Evolutionary conservation across 2,329 filamentous ascomycete genomes (phyloP).

Genomic region (Colletotrichum salicis): DNA sequence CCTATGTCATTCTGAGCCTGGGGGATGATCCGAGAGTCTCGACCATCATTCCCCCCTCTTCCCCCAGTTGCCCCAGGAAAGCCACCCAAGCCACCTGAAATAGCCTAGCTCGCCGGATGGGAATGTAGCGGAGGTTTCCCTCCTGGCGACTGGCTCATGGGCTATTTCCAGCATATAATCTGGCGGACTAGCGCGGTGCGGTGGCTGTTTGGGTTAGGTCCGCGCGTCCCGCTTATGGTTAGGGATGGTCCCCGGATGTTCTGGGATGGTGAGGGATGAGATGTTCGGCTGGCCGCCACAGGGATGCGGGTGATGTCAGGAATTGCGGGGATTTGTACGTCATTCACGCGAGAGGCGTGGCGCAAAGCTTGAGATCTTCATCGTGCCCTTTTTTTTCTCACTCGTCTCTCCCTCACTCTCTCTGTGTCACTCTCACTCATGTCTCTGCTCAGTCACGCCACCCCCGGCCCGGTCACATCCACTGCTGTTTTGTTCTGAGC

Average conservation of each 20-base stretch:
- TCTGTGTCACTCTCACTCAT: neutral
- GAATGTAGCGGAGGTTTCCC: conserved; percentile 17
- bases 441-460: neutral
- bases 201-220: conserved; percentile 6
- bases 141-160: neutral
- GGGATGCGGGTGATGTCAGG: conserved; percentile 9
- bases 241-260: neutral
- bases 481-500: neutral
- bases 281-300: conserved; percentile 8
- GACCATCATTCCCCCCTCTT: neutral
- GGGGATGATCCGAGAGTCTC: neutral
- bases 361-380: conserved; percentile 6
- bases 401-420: neutral
- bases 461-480: conserved; percentile 1
- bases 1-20: neutral
- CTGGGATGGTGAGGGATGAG: neutral
- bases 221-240: conserved; percentile 24
- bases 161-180: neutral
- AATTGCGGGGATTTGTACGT: conserved; percentile 26
- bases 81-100: neutral
- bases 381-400: neutral
- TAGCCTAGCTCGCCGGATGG: neutral
- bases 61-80: neutral
- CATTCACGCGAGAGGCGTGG: conserved; percentile 18
- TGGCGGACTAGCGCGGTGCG: neutral